Evolutionary conservation across 176 grass and related monocot species (phyloP).

Genomic region (Canna indica): DNA sequence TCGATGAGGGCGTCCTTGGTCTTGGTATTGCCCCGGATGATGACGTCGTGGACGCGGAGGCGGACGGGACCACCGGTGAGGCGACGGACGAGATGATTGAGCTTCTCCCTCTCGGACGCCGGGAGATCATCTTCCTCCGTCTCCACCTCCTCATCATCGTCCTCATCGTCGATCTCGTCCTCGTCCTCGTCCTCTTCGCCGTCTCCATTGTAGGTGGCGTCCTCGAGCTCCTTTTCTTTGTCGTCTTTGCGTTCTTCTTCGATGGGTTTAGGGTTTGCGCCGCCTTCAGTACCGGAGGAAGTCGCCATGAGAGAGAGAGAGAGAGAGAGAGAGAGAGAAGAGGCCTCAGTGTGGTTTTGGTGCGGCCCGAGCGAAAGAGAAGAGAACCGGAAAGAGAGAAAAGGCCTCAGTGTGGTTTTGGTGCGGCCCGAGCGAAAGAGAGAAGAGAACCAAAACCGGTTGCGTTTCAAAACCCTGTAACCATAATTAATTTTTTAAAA

Average conservation of each 20-base stretch:
- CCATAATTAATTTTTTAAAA: too few relatives aligned
- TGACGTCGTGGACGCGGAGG: conserved; percentile 80
- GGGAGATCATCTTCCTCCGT: conserved; percentile 32
- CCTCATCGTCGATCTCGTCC: conserved; percentile 1
- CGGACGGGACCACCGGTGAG: conserved; percentile 38
- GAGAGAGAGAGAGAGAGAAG: neutral
- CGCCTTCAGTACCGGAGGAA: neutral
- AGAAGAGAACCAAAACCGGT: too few relatives aligned
- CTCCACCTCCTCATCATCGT: conserved; percentile 27
- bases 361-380: neutral
- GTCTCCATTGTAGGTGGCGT: neutral
- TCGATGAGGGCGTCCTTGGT: conserved; percentile 72
- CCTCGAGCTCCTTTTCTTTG: conserved; percentile 9
- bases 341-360: neutral
- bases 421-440: neutral
- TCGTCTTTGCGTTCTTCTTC: neutral
- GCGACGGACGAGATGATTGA: conserved; percentile 39
- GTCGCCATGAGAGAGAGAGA: neutral
- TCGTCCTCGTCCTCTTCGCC: neutral
- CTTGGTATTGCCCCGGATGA: conserved; percentile 82
- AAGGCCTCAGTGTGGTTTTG: neutral
- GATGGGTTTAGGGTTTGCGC: neutral
- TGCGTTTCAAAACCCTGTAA: neutral
- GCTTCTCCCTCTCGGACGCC: conserved; percentile 40
- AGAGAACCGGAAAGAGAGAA: neutral